Evolutionary conservation across 1,284 basidiomycete species (phyloP).

Genomic region (Pseudozyma pruni): DNA sequence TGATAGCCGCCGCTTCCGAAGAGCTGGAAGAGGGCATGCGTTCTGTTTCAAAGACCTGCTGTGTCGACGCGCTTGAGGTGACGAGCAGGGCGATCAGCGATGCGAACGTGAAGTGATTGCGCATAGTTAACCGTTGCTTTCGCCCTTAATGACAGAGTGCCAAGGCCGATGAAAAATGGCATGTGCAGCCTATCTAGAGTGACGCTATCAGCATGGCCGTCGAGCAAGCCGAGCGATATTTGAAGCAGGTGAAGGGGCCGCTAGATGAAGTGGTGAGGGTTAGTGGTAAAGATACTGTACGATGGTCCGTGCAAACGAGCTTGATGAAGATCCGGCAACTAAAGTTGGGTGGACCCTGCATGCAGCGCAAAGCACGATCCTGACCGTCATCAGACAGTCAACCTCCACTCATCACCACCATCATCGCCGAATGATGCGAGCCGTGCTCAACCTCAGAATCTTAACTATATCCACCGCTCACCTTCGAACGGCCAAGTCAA

Average conservation of each 20-base stretch:
- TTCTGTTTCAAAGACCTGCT: conserved; percentile 16
- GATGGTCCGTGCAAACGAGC: not conserved
- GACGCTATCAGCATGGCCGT: not conserved
- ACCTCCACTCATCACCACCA: conserved; percentile 16
- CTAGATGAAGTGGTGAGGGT: too few species aligned
- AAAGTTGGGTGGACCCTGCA: conserved; percentile 21
- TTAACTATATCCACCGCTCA: not conserved
- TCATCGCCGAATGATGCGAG: conserved; percentile 2
- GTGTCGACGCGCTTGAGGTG: conserved; percentile 15
- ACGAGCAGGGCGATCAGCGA: conserved; percentile 12
- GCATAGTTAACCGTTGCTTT: not conserved
- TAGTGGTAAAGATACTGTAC: not conserved
- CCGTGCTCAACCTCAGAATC: not conserved
- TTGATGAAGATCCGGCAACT: conserved; percentile 1
- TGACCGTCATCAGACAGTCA: conserved; percentile 1
- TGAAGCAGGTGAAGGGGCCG: too few species aligned
- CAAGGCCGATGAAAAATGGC: too few species aligned
- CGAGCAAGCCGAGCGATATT: too few species aligned
- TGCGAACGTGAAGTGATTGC: conserved; percentile 44
- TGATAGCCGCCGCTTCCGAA: not conserved
- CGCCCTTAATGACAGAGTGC: too few species aligned
- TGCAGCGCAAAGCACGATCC: not conserved
- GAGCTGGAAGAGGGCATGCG: too few species aligned
- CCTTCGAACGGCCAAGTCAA: not conserved
- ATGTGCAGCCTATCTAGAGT: not conserved